Evolutionary conservation across 176 grass and related monocot species (phyloP).

Genomic region (Oryza glaberrima): DNA sequence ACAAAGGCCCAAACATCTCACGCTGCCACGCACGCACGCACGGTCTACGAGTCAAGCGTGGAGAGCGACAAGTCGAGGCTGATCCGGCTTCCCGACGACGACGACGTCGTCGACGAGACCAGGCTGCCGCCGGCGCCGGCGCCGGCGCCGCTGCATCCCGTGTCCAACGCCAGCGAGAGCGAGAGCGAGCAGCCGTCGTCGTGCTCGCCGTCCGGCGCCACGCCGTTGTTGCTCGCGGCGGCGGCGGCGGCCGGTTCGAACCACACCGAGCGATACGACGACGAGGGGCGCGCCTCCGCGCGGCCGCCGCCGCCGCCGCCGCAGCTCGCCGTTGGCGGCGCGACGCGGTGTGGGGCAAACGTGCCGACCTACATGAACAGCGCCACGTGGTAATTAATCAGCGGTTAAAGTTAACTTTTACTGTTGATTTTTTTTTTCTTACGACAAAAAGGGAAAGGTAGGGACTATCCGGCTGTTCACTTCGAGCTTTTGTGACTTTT

Average conservation of each 20-base stretch:
- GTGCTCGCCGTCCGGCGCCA: not conserved
- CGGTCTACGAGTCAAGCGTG: not conserved
- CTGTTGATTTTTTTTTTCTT: too few relatives aligned
- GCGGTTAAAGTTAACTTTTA: not conserved
- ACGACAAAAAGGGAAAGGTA: not conserved
- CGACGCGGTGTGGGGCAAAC: not conserved
- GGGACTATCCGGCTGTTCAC: not conserved
- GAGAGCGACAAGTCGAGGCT: slow-evolving; percentile 54
- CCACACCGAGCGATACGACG: too few relatives aligned
- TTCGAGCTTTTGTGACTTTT: slow-evolving; percentile 8
- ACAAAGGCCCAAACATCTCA: not conserved
- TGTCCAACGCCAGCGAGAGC: slow-evolving; percentile 35
- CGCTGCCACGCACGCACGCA: not conserved
- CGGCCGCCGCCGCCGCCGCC: not conserved
- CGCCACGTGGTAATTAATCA: too few relatives aligned
- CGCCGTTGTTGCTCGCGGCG: not conserved
- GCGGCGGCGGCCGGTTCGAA: not conserved
- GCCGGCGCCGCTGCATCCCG: not conserved
- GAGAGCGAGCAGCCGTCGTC: slow-evolving; percentile 14
- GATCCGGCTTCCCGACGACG: slow-evolving; percentile 37
- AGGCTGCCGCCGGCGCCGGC: slow-evolving; percentile 6
- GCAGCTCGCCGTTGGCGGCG: not conserved
- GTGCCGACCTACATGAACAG: slow-evolving; percentile 2
- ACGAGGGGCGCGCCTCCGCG: not conserved
- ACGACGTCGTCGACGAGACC: slow-evolving; percentile 28